Conservation (phyloP, 306 rosid genomes). For the Mimosa pudica region DNA sequence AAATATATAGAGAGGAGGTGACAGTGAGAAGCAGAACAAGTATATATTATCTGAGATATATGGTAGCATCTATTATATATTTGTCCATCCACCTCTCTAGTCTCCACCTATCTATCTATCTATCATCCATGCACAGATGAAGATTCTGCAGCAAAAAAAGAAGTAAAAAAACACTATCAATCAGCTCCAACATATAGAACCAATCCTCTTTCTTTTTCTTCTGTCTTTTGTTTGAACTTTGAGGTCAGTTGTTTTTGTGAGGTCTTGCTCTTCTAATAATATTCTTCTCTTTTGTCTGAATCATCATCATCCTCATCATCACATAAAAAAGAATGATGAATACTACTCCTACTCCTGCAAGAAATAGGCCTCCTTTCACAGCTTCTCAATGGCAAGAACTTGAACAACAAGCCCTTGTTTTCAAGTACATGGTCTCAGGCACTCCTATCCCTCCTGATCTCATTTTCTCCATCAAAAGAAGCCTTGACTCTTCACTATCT, state of each 20-base stretch:
- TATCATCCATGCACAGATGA: slow-evolving; percentile 56
- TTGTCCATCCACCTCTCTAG: not conserved
- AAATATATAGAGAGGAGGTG: slow-evolving; percentile 1
- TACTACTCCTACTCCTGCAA: slow-evolving; percentile 40
- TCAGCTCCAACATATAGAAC: slow-evolving; percentile 31
- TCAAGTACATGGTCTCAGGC: slow-evolving; percentile 90
- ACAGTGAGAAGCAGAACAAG: slow-evolving; percentile 38
- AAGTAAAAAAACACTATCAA: slow-evolving; percentile 20
- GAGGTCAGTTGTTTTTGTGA: slow-evolving; percentile 18
- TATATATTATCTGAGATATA: slow-evolving; percentile 47
- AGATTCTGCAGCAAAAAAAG: slow-evolving; percentile 40
- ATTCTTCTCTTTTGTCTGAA: slow-evolving; percentile 19
- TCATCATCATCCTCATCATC: not conserved
- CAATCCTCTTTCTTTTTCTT: slow-evolving; percentile 7
- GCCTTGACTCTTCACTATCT: slow-evolving; percentile 72
- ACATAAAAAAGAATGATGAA: slow-evolving; percentile 39
- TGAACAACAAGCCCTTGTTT: slow-evolving; percentile 94
- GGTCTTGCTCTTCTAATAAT: not conserved
- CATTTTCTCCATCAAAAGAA: slow-evolving; percentile 76
- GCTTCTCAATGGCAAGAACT: slow-evolving; percentile 97
- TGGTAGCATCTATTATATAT: slow-evolving; percentile 30
- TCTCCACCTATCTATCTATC: not conserved
- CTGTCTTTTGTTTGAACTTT: slow-evolving; percentile 29
- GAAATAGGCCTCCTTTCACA: slow-evolving; percentile 78
- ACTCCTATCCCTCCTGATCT: slow-evolving; percentile 89